Conservation (phyloP, 805 yeast genomes). For the Suhomyces vadensis region DNA sequence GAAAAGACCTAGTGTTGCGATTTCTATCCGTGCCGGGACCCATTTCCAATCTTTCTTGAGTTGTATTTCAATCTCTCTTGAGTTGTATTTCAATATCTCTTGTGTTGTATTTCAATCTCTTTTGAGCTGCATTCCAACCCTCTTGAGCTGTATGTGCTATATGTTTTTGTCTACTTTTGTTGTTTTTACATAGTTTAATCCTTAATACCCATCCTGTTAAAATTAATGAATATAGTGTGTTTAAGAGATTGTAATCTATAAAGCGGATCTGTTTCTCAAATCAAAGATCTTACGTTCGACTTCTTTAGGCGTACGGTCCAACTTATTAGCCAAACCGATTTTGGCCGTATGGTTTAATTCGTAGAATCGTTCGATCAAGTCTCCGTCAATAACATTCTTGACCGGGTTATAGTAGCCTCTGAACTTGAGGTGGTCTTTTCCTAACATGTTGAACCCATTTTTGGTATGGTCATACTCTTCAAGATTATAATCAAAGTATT, state of each 20-base stretch:
- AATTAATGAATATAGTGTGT: no score
- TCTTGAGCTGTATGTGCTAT: neutral
- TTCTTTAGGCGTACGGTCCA: conserved; percentile 51
- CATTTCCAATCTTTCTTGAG: no score
- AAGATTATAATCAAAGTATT: conserved; percentile 25
- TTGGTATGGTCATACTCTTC: conserved; percentile 25
- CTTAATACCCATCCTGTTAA: neutral
- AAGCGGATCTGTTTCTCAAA: conserved; percentile 41
- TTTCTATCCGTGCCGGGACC: no score
- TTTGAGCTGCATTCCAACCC: no score
- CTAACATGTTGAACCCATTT: conserved; percentile 45
- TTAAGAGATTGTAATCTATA: no score
- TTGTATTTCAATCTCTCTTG: no score
- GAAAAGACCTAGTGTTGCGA: neutral
- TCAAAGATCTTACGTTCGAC: conserved; percentile 55
- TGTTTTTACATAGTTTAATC: no score
- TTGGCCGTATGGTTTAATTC: conserved; percentile 35
- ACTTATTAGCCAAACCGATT: conserved; percentile 36
- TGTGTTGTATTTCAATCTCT: no score
- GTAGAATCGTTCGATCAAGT: conserved; percentile 64
- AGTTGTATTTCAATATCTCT: no score
- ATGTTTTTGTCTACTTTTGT: conserved; percentile 2
- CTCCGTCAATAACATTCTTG: conserved; percentile 83
- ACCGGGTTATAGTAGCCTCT: conserved; percentile 83
- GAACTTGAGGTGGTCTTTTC: conserved; percentile 65